Evolutionary conservation across 2,329 filamentous ascomycete genomes (phyloP).

Genomic region (Colletotrichum nymphaeae): DNA sequence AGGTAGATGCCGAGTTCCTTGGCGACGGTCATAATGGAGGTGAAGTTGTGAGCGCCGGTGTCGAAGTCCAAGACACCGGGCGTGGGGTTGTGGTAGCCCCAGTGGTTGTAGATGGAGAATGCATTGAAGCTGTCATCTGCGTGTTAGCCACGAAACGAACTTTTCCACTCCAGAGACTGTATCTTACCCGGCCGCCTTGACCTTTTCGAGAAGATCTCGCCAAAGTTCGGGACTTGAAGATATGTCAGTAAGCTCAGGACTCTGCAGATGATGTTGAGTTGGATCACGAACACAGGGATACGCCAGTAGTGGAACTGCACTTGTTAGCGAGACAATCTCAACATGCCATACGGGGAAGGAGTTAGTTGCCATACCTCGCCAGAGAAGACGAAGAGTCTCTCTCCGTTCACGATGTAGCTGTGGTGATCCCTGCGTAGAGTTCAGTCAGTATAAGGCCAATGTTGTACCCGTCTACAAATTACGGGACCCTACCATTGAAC

Average conservation of each 20-base stretch:
- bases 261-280: no score
- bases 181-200: constrained; percentile 52
- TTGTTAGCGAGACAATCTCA: constrained; percentile 3
- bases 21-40: constrained; percentile 57
- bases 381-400: constrained; percentile 55
- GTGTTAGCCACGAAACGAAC: background rate
- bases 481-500: constrained; percentile 44
- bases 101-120: constrained; percentile 55
- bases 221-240: constrained; percentile 47
- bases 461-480: background rate
- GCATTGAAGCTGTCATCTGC: constrained; percentile 49
- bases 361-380: constrained; percentile 46
- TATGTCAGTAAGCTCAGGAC: background rate
- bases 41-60: constrained; percentile 57
- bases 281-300: constrained; percentile 50
- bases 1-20: constrained; percentile 55
- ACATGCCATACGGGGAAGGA: background rate
- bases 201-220: constrained; percentile 55
- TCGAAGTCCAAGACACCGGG: constrained; percentile 50
- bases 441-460: background rate
- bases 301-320: constrained; percentile 54
- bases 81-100: constrained; percentile 53
- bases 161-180: background rate
- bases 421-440: constrained; percentile 50
- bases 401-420: constrained; percentile 52